Evolutionary conservation across 768 basidiomycete genomes (phyloP), one percentile per base, ranked within the genome.

Genomic region (Plicaturopsis crispa): DNA sequence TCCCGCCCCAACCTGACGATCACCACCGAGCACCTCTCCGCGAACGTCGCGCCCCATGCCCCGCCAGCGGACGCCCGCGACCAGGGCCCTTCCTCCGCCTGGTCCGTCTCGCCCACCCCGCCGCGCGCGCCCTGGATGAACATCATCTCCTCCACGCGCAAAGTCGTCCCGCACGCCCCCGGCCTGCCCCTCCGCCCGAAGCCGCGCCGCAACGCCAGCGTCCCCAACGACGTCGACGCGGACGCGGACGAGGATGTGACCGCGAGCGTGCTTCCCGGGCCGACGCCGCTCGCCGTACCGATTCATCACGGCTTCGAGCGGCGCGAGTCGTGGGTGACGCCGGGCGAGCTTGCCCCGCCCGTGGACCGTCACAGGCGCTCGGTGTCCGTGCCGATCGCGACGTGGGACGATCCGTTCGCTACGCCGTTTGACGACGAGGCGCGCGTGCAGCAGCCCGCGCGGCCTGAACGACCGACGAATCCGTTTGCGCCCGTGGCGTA

Each of bases 371-470:
- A 51, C 21, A 41, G 49, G 21, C 54, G 49, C 22, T 55, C 53
- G 13, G 37, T 50, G 2, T 52, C 51, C 6, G 36, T 42, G 22
- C 48, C 53, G 18, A 10, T 37, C 23, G 40, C 35, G 12, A 43
- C 45, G 13, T 13, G 28, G 33, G 44, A 51, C 33, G 55, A 75
- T 51, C 84, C 84, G 37, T 87, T 87, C 51, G 70, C 74, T 41
- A 85, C 84, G 36, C 84, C 85, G 6, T 87, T 87, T 56, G 85
- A 87, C 55, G 84, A 85, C 51, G 81, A 84, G 52, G 66, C 73
- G 40, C 49, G 49, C 23, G 55, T 65, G 24, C 47, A 50, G 7
- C 48, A 46, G 38, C 40, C 45, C 3, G 35, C 42, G 4, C 38
- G 48, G 16, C 54, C 49, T 47, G 51, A 57, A 48, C 62, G 64